These are phyloP conservation scores for Lipomyces sp. DNA, from an alignment of 805 yeast genomes.

Conservation along the genomic window DNA sequence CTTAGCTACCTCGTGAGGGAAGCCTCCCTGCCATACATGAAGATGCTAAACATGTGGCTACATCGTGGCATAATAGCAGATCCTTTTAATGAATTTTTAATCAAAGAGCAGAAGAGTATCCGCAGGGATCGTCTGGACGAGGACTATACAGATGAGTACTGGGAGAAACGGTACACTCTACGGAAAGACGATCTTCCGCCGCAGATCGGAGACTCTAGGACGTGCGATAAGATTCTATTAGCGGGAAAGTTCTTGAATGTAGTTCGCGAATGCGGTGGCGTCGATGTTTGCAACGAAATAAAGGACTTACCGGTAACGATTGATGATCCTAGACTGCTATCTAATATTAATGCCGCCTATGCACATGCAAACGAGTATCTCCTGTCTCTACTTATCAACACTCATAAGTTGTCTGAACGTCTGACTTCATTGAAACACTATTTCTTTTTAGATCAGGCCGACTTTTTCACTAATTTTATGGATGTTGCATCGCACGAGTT, in stretches of 20 bases:
- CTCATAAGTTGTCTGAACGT: slow-evolving; percentile 59
- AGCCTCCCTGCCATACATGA: slow-evolving; percentile 66
- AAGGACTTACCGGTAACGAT: slow-evolving; percentile 42
- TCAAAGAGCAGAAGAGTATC: slow-evolving; percentile 50
- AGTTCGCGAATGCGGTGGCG: slow-evolving; percentile 62
- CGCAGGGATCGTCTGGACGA: slow-evolving; percentile 40
- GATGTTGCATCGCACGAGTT: slow-evolving; percentile 59
- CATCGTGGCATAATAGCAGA: slow-evolving; percentile 74
- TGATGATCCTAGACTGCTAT: slow-evolving; percentile 48
- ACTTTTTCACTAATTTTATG: slow-evolving; percentile 58
- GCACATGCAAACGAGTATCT: slow-evolving; percentile 67
- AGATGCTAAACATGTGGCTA: slow-evolving; percentile 80
- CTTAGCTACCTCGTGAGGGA: slow-evolving; percentile 58
- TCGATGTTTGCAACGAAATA: slow-evolving; percentile 39
- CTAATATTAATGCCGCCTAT: slow-evolving; percentile 66
- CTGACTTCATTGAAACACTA: slow-evolving; percentile 58
- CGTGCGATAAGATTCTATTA: slow-evolving; percentile 67
- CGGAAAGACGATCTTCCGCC: slow-evolving; percentile 75
- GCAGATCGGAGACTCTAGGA: slow-evolving; percentile 57
- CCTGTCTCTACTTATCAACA: slow-evolving; percentile 60
- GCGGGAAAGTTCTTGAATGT: slow-evolving; percentile 88
- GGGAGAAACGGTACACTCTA: slow-evolving; percentile 64
- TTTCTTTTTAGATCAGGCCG: slow-evolving; percentile 61
- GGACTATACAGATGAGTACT: slow-evolving; percentile 48
- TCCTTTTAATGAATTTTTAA: slow-evolving; percentile 79